phyloP scores from a whole-genome alignment of 176 grass and related monocot species.

The Cenchrus purpureus region DNA sequence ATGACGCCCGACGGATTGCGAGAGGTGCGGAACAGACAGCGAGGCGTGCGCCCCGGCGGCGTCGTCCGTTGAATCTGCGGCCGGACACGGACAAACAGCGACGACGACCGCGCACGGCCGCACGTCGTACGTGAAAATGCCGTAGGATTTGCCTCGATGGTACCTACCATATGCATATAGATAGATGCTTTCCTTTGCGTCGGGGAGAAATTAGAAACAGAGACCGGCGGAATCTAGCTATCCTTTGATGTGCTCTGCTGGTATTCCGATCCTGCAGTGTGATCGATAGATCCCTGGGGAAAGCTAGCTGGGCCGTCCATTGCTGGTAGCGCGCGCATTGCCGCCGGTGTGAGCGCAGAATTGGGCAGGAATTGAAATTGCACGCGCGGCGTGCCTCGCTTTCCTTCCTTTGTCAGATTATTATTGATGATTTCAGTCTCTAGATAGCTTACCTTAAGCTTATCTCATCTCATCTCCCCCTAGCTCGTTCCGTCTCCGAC shows the following conservation, averaged over 20 bases:
- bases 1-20: neutral
- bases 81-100: neutral
- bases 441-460: neutral
- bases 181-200: slow-evolving; percentile 26
- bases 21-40: slow-evolving; percentile 10
- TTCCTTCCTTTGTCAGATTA: neutral
- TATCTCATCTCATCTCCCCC: neutral
- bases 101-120: neutral
- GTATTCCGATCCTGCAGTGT: neutral
- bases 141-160: neutral
- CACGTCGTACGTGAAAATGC: neutral
- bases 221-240: slow-evolving; percentile 9
- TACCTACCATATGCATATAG: neutral
- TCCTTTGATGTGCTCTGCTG: neutral
- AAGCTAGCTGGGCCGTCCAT: neutral
- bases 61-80: slow-evolving; percentile 32
- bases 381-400: neutral
- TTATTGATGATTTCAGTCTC: neutral
- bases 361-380: neutral
- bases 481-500: neutral
- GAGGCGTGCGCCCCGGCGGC: neutral
- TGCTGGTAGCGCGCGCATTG: neutral
- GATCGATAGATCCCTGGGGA: neutral
- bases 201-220: neutral
- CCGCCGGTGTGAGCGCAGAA: neutral